Conservation (phyloP, 768 basidiomycete genomes). For the Hypsizygus marmoreus region DNA sequence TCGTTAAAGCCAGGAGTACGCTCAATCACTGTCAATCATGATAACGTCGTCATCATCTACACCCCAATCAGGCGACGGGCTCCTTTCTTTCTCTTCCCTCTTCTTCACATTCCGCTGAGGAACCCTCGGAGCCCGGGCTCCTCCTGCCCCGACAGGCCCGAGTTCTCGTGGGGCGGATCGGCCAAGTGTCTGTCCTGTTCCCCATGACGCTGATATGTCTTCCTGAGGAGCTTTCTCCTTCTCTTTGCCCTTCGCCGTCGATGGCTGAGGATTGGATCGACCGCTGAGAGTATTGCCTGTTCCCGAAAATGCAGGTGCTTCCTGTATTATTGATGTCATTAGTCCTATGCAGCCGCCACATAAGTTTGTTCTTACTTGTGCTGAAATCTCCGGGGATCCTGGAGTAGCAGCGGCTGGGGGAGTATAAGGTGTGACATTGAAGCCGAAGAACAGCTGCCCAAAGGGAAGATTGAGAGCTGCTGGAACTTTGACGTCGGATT, state of each 20-base stretch:
- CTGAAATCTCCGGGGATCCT: constrained; percentile 26
- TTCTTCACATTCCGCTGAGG: constrained; percentile 41
- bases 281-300: constrained; percentile 70
- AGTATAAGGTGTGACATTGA: constrained; percentile 71
- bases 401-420: constrained; percentile 42
- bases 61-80: constrained; percentile 79
- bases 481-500: constrained; percentile 77
- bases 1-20: no score
- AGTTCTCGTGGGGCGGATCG: constrained; percentile 36
- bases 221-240: constrained; percentile 46
- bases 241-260: constrained; percentile 48
- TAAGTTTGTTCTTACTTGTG: constrained; percentile 31
- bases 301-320: constrained; percentile 58
- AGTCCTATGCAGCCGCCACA: constrained; percentile 7
- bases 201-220: constrained; percentile 41
- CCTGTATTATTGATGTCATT: constrained; percentile 29
- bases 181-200: constrained; percentile 54
- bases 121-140: constrained; percentile 49
- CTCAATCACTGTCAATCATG: constrained; percentile 81
- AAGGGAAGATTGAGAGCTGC: constrained; percentile 89
- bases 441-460: constrained; percentile 97
- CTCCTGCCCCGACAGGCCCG: constrained; percentile 55
- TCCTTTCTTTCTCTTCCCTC: constrained; percentile 47
- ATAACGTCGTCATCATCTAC: constrained; percentile 86
- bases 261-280: constrained; percentile 33